These are phyloP conservation scores for Westerdykella ornata DNA, from an alignment of 2,329 filamentous ascomycete genomes.

Conservation along the genomic window DNA sequence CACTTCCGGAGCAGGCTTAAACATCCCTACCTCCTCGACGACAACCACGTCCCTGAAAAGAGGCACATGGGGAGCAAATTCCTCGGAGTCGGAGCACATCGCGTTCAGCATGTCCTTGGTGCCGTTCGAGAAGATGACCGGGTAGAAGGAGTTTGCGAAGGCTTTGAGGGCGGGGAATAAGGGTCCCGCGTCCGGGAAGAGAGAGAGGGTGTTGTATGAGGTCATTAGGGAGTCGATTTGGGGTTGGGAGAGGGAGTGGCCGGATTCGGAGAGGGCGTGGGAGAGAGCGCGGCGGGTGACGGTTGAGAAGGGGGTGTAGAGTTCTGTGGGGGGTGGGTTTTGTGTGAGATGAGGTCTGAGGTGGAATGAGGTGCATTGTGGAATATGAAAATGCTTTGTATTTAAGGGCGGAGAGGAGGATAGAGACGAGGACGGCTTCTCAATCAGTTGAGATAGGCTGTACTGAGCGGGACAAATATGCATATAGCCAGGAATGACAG, in stretches of 20 bases:
- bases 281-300: slow-evolving; percentile 56
- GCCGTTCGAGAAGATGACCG: slow-evolving; percentile 66
- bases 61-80: slow-evolving; percentile 45
- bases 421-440: too few species aligned
- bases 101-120: slow-evolving; percentile 56
- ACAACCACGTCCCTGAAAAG: slow-evolving; percentile 51
- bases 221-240: slow-evolving; percentile 51
- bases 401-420: too few species aligned
- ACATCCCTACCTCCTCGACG: slow-evolving; percentile 54
- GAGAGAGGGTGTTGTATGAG: slow-evolving; percentile 57
- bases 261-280: slow-evolving; percentile 58
- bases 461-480: too few species aligned
- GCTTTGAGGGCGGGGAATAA: slow-evolving; percentile 40
- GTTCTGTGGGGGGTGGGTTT: slow-evolving; percentile 39
- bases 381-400: too few species aligned
- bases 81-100: slow-evolving; percentile 53
- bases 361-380: background rate
- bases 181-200: slow-evolving; percentile 57
- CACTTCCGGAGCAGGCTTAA: slow-evolving; percentile 58
- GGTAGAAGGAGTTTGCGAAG: slow-evolving; percentile 38
- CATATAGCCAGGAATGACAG: background rate
- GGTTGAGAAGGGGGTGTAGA: slow-evolving; percentile 56
- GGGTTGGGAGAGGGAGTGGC: slow-evolving; percentile 40
- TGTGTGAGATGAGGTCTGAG: slow-evolving; percentile 1
- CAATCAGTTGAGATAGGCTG: too few species aligned